These are phyloP conservation scores for Diplodia corticola DNA, from an alignment of 2,329 filamentous ascomycete genomes.

Conservation along the genomic window DNA sequence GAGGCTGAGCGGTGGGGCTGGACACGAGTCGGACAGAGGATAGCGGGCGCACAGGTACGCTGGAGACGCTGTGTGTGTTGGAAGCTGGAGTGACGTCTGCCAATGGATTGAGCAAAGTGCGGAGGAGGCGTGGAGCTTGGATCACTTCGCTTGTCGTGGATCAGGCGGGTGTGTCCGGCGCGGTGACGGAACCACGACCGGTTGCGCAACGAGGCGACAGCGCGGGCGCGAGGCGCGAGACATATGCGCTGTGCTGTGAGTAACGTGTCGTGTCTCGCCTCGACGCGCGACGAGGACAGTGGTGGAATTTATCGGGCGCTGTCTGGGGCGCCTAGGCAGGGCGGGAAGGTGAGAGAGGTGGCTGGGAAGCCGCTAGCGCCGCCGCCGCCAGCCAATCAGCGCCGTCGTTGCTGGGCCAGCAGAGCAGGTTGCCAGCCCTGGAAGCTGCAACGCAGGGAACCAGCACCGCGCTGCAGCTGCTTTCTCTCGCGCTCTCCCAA, in stretches of 20 bases:
- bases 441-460: constrained; percentile 20
- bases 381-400: not conserved
- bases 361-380: not conserved
- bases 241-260: not conserved
- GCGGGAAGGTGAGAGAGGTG: not conserved
- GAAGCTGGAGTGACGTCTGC: constrained; percentile 6
- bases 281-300: not conserved
- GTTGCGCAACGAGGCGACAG: not conserved
- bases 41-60: not conserved
- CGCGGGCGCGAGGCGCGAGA: not conserved
- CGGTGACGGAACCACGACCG: not conserved
- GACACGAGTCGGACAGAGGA: not conserved
- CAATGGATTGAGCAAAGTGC: constrained; percentile 12
- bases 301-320: not conserved
- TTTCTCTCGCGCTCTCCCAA: constrained; percentile 8
- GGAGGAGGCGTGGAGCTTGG: constrained; percentile 5
- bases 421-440: constrained; percentile 12
- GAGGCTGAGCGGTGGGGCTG: not conserved
- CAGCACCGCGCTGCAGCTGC: constrained; percentile 7
- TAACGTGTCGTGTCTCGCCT: constrained; percentile 13
- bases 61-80: not conserved
- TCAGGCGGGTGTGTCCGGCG: constrained; percentile 5
- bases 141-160: constrained; percentile 16
- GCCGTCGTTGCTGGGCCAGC: constrained; percentile 4
- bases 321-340: not conserved